A percentile compares a stretch with the other conserved stretches of the same genome.
Conservation (phyloP, 345 rosid species). For the Acer saccharum region DNA sequence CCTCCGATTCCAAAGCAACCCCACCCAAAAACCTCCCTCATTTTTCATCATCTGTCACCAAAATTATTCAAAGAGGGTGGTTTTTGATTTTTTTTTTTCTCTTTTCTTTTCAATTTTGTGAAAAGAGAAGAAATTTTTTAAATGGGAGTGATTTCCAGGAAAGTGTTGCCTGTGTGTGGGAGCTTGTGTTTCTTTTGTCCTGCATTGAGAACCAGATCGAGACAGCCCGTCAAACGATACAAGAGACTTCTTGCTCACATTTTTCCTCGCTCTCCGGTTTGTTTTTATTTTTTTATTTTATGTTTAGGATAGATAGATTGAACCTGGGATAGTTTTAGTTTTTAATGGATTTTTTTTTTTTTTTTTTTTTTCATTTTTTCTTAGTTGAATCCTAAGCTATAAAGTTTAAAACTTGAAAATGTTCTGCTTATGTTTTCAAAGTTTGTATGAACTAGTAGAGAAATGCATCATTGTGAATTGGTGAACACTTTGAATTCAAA, state of each 20-base stretch:
- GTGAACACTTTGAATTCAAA: neutral
- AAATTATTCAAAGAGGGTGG: conserved; percentile 5
- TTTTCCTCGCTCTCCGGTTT: conserved; percentile 60
- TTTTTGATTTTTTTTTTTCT: neutral
- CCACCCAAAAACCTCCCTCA: neutral
- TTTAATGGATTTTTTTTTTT: neutral
- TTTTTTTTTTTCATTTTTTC: neutral
- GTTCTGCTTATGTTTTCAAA: neutral
- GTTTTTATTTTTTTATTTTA: conserved; percentile 15
- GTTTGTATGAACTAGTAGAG: neutral
- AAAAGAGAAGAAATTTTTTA: neutral
- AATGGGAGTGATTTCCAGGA: conserved; percentile 51
- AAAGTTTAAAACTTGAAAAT: neutral
- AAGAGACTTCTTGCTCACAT: conserved; percentile 69
- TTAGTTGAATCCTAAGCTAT: neutral
- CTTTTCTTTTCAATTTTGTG: no score
- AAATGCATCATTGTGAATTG: neutral
- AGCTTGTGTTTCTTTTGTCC: conserved; percentile 67
- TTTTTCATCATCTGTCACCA: neutral
- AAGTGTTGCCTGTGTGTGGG: conserved; percentile 55
- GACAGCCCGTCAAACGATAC: conserved; percentile 75
- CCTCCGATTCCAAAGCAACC: conserved; percentile 15
- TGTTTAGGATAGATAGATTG: neutral
- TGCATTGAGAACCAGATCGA: conserved; percentile 60
- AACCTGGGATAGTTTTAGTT: conserved; percentile 6